Conservation (phyloP, 116 monocot genomes). For the Iris pallida region DNA sequence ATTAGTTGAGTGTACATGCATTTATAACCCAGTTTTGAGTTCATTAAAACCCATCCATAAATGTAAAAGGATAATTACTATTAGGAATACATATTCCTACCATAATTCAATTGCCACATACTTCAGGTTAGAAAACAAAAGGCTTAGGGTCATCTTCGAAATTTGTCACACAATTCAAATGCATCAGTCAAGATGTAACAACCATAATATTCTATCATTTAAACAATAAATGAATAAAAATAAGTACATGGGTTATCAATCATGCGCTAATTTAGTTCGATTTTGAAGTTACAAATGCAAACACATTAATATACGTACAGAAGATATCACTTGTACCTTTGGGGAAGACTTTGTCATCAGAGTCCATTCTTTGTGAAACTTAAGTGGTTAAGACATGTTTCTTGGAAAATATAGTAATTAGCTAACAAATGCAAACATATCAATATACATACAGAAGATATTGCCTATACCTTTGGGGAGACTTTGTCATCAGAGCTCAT, state of each 20-base stretch:
- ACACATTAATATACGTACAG: neutral
- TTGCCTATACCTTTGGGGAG: slow-evolving; percentile 3
- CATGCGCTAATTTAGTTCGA: neutral
- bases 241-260: slow-evolving; percentile 40
- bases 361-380: slow-evolving; percentile 5
- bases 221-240: neutral
- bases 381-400: neutral
- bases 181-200: neutral
- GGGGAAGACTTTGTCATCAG: slow-evolving; percentile 8
- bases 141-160: slow-evolving; percentile 38
- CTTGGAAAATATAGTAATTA: neutral
- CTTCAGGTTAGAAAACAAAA: slow-evolving; percentile 33
- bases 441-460: neutral
- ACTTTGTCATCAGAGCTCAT: slow-evolving; percentile 9
- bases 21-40: too few species aligned
- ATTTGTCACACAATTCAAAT: slow-evolving; percentile 11
- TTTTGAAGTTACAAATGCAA: too few species aligned
- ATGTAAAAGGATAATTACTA: neutral
- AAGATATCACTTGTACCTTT: neutral
- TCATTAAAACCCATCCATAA: too few species aligned
- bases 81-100: slow-evolving; percentile 24
- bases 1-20: neutral
- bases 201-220: neutral
- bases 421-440: too few species aligned
- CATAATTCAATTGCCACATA: slow-evolving; percentile 44